These are phyloP conservation scores for Ogataea thermomethanolica DNA, from an alignment of 805 yeast species.

Conservation along the genomic window DNA sequence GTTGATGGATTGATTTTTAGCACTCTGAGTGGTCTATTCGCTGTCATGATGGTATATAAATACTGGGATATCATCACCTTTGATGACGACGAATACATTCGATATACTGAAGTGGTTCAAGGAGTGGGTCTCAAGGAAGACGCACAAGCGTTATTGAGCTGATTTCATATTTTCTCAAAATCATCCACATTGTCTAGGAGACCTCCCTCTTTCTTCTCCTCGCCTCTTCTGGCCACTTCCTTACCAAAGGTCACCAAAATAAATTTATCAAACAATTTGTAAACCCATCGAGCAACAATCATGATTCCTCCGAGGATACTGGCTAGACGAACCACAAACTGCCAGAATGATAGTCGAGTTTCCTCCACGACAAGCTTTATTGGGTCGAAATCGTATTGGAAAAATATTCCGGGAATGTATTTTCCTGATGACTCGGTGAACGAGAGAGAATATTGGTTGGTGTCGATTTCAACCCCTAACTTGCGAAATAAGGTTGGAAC, in stretches of 20 bases:
- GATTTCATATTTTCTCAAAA: constrained; percentile 24
- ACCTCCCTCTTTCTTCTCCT: constrained; percentile 39
- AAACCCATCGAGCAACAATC: constrained; percentile 64
- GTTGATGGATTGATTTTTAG: constrained; percentile 89
- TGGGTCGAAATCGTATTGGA: constrained; percentile 88
- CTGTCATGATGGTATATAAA: constrained; percentile 93
- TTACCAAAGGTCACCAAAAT: constrained; percentile 55
- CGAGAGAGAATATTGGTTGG: constrained; percentile 81
- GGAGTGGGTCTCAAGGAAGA: constrained; percentile 19
- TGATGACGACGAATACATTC: constrained; percentile 85
- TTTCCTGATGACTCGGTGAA: constrained; percentile 32
- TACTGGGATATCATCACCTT: constrained; percentile 95
- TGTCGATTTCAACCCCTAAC: constrained; percentile 68
- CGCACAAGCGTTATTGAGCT: constrained; percentile 16
- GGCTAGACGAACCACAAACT: constrained; percentile 71
- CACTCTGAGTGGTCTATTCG: constrained; percentile 71
- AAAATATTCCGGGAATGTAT: constrained; percentile 70
- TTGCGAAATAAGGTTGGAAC: constrained; percentile 79
- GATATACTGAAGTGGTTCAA: constrained; percentile 27
- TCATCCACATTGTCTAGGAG: constrained; percentile 27
- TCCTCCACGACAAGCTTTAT: constrained; percentile 68
- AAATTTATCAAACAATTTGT: constrained; percentile 53
- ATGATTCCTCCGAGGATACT: constrained; percentile 83
- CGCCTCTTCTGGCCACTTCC: constrained; percentile 46
- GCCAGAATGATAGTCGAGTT: constrained; percentile 68